phyloP scores from a whole-genome alignment of 352 stramenopile species.

The Elongisporangium undulatum region DNA sequence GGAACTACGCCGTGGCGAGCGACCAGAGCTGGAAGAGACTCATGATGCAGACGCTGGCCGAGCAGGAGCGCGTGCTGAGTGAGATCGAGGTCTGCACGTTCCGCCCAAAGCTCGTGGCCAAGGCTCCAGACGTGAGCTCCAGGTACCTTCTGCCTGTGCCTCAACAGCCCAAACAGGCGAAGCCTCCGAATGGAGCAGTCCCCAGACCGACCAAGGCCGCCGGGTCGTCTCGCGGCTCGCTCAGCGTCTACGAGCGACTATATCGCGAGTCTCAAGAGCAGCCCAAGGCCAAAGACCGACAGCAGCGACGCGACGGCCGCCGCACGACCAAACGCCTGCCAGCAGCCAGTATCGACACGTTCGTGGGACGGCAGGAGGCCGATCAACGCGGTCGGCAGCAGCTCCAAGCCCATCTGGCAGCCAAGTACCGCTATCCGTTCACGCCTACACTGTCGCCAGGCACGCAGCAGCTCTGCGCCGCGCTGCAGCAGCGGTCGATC shows the following conservation, averaged over 20 bases:
- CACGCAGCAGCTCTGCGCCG: conserved; percentile 20
- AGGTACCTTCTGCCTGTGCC: conserved; percentile 5
- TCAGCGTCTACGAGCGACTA: conserved; percentile 23
- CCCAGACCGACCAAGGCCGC: neutral
- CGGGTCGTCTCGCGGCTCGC: neutral
- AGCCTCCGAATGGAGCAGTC: neutral
- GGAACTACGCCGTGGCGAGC: conserved; percentile 28
- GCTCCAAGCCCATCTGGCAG: conserved; percentile 1
- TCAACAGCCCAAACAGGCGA: neutral
- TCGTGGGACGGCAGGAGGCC: conserved; percentile 22
- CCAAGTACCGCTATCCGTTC: conserved; percentile 14
- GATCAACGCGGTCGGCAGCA: conserved; percentile 10
- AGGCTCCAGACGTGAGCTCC: neutral
- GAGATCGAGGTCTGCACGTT: conserved; percentile 32
- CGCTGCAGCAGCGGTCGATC: conserved; percentile 9
- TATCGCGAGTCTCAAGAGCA: conserved; percentile 5
- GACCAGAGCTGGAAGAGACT: conserved; percentile 33
- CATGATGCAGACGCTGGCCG: conserved; percentile 12
- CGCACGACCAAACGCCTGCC: conserved; percentile 1
- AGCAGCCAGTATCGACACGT: conserved; percentile 10
- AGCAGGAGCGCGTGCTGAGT: conserved; percentile 18
- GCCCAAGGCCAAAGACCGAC: neutral
- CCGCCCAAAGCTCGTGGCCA: conserved; percentile 16
- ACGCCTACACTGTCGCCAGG: conserved; percentile 20
- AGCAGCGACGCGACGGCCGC: conserved; percentile 4